Percentiles rank a stretch among this genome's conserved stretches.
Evolutionary conservation across 2,329 filamentous ascomycete genomes (phyloP).

Genomic region (Ophiostoma fasciatum): DNA sequence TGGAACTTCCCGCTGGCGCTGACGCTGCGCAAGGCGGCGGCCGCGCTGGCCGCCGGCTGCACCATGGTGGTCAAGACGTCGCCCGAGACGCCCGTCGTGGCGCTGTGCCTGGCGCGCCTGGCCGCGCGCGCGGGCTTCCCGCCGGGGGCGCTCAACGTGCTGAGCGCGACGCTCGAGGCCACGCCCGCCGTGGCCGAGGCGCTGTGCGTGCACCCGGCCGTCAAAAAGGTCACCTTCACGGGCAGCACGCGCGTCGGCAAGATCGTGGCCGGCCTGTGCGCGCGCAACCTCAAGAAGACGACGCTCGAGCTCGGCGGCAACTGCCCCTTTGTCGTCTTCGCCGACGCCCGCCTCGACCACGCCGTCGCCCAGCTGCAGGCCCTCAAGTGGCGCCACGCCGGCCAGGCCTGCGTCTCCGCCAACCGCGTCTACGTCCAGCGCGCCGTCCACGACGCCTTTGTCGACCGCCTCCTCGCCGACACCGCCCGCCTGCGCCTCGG

Average conservation of each 20-base stretch:
- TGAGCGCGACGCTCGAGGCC: constrained; percentile 29
- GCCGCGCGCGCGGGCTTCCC: constrained; percentile 28
- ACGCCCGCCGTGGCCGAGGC: too few relatives aligned
- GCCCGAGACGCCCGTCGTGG: constrained; percentile 26
- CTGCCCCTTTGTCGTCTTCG: constrained; percentile 50
- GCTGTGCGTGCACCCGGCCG: constrained; percentile 28
- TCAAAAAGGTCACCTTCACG: constrained; percentile 61
- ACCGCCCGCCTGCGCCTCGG: constrained; percentile 42
- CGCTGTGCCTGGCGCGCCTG: constrained; percentile 21
- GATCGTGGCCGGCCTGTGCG: constrained; percentile 48
- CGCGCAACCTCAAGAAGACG: constrained; percentile 51
- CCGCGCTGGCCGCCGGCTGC: constrained; percentile 27
- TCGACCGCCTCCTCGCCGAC: constrained; percentile 22
- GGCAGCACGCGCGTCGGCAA: constrained; percentile 57
- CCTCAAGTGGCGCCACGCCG: constrained; percentile 35
- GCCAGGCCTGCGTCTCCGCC: constrained; percentile 50
- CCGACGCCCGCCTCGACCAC: constrained; percentile 50
- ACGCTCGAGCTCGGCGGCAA: constrained; percentile 61
- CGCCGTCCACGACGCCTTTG: constrained; percentile 37
- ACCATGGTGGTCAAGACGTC: constrained; percentile 27
- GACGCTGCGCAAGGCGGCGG: constrained; percentile 24
- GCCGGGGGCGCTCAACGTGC: constrained; percentile 28
- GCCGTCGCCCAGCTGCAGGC: constrained; percentile 32
- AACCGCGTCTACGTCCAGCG: constrained; percentile 51
- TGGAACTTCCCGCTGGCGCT: constrained; percentile 25